A percentile compares a stretch with the other conserved stretches of the same genome.
phyloP scores from a whole-genome alignment of 495 filamentous ascomycete species.

The Aspergillus taichungensis region DNA sequence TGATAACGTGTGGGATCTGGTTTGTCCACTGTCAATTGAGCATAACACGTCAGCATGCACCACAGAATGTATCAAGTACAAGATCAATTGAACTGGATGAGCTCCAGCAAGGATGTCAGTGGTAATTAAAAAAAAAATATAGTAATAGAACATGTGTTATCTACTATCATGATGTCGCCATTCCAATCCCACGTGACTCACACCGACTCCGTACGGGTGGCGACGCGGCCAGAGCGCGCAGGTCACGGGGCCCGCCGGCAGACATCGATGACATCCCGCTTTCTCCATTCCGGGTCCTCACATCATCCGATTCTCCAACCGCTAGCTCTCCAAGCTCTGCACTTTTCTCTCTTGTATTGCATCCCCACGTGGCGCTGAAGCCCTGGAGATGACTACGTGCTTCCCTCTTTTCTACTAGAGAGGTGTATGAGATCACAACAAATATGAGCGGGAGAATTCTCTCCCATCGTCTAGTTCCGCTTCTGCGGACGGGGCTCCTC shows the following conservation, averaged over 20 bases:
- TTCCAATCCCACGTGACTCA: slow-evolving; percentile 26
- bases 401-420: slow-evolving; percentile 4
- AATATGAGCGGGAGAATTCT: slow-evolving; percentile 78
- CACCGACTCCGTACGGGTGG: slow-evolving; percentile 16
- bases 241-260: slow-evolving; percentile 24
- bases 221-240: slow-evolving; percentile 30
- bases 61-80: no score
- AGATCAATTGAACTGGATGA: no score
- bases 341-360: no score
- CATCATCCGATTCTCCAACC: no score
- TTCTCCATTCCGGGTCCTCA: background rate
- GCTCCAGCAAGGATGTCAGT: background rate
- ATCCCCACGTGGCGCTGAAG: slow-evolving; percentile 1
- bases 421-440: slow-evolving; percentile 32
- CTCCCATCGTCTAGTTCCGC: slow-evolving; percentile 60
- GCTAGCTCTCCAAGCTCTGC: no score
- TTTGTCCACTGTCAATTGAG: no score
- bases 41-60: no score
- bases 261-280: background rate
- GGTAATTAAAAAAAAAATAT: background rate
- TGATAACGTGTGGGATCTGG: background rate
- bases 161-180: slow-evolving; percentile 2
- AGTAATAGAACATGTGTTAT: background rate
- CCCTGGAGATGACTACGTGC: slow-evolving; percentile 16
- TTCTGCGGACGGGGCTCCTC: slow-evolving; percentile 50